A percentile compares a stretch with the other conserved stretches of the same genome.
These are phyloP conservation scores for Fomitopsis serialis DNA, from an alignment of 768 basidiomycete species.

Conservation along the genomic window DNA sequence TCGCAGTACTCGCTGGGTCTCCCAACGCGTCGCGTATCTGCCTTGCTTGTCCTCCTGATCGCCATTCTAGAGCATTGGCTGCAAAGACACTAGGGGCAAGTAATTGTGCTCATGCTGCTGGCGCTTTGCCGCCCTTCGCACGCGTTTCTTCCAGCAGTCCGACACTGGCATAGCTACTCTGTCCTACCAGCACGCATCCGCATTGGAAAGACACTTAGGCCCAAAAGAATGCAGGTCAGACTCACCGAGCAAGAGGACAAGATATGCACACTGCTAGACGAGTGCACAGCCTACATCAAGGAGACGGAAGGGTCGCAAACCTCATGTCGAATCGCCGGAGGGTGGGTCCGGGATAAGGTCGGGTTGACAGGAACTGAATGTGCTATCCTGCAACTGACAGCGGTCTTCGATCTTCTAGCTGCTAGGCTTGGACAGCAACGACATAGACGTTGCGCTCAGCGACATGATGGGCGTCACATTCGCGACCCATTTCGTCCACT, in stretches of 20 bases:
- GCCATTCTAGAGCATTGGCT: too few species aligned
- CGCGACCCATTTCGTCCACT: conserved; percentile 71
- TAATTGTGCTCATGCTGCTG: too few species aligned
- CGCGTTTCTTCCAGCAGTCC: neutral
- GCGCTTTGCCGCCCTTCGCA: too few species aligned
- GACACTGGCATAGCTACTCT: neutral
- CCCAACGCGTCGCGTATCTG: too few species aligned
- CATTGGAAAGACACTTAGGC: neutral
- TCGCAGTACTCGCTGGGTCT: too few species aligned
- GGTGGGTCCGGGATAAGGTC: conserved; percentile 99
- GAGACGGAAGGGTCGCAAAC: conserved; percentile 47
- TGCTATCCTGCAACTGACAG: neutral
- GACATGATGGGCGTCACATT: conserved; percentile 89
- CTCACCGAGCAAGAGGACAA: conserved; percentile 64
- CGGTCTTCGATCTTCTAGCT: conserved; percentile 41
- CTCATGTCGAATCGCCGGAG: conserved; percentile 89
- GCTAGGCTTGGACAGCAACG: conserved; percentile 75
- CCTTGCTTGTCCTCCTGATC: too few species aligned
- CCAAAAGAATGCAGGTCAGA: conserved; percentile 33
- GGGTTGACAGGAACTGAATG: conserved; percentile 11
- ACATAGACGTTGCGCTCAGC: conserved; percentile 89
- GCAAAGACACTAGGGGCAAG: too few species aligned
- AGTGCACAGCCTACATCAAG: conserved; percentile 58
- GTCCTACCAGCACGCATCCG: neutral
- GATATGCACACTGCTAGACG: conserved; percentile 76